phyloP scores from a whole-genome alignment of 345 rosid species.

The Linum trigynum region DNA sequence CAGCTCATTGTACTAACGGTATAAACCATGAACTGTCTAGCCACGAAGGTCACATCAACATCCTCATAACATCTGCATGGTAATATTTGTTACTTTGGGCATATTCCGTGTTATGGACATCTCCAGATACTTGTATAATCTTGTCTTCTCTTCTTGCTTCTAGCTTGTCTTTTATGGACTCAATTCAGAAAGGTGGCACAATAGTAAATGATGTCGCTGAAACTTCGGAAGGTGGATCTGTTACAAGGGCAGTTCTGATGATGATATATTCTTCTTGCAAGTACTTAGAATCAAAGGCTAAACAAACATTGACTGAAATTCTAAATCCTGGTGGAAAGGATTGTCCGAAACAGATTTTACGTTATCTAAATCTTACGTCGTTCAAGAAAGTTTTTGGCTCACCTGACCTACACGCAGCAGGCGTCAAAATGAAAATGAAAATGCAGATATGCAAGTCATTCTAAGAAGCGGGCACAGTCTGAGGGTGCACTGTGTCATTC shows the following conservation, averaged over 20 bases:
- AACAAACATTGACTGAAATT: conserved; percentile 35
- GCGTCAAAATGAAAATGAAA: conserved; percentile 35
- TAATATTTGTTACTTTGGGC: conserved; percentile 17
- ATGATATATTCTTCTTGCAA: conserved; percentile 74
- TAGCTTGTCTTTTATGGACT: conserved; percentile 66
- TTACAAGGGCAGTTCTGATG: conserved; percentile 60
- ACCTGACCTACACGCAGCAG: conserved; percentile 38
- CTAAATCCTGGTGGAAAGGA: conserved; percentile 37
- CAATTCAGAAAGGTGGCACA: conserved; percentile 46
- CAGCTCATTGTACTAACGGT: conserved; percentile 49
- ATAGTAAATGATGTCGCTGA: conserved; percentile 37
- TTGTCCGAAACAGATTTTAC: conserved; percentile 36
- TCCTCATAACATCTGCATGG: conserved; percentile 72
- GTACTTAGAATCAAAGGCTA: conserved; percentile 43
- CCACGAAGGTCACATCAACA: conserved; percentile 33
- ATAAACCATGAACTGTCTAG: conserved; percentile 27
- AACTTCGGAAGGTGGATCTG: conserved; percentile 42
- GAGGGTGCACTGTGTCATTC: conserved; percentile 48
- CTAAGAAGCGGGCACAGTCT: conserved; percentile 39
- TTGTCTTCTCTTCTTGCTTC: conserved; percentile 8
- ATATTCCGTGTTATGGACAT: neutral
- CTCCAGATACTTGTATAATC: neutral
- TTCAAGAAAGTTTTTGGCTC: conserved; percentile 33
- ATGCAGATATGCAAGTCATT: conserved; percentile 44
- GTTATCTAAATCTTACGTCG: conserved; percentile 28